phyloP scores from a whole-genome alignment of 192 early-diverging fungal genomes.

The Coemansia erecta region DNA sequence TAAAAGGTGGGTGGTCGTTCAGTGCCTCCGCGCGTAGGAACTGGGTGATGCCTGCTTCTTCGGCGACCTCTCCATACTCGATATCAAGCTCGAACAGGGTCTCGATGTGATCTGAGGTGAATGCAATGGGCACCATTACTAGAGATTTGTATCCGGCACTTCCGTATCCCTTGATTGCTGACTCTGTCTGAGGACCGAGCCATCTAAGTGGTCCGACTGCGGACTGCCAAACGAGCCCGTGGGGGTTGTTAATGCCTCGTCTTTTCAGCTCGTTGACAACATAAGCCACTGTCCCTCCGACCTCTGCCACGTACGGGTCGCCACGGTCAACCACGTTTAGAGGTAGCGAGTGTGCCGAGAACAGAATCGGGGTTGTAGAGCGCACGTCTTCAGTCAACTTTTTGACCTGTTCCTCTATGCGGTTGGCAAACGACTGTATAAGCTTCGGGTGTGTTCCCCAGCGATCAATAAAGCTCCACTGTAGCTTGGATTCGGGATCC shows the following conservation, averaged over 20 bases:
- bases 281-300: conserved; percentile 77
- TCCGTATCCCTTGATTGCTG: conserved; percentile 74
- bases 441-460: conserved; percentile 89
- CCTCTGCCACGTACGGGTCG: conserved; percentile 84
- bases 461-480: conserved; percentile 96
- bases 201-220: conserved; percentile 91
- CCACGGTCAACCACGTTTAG: conserved; percentile 91
- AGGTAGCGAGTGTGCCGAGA: conserved; percentile 95
- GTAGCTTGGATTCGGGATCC: conserved; percentile 65
- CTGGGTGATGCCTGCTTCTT: conserved; percentile 78
- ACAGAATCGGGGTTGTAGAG: conserved; percentile 76
- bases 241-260: conserved; percentile 72
- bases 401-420: conserved; percentile 61
- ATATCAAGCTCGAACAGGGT: conserved; percentile 95
- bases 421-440: conserved; percentile 75
- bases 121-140: conserved; percentile 89
- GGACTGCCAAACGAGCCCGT: conserved; percentile 92
- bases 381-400: conserved; percentile 70
- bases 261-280: conserved; percentile 69
- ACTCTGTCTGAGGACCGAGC: conserved; percentile 87
- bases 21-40: conserved; percentile 87
- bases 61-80: conserved; percentile 85
- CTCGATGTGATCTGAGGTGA: conserved; percentile 96
- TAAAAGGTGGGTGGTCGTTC: conserved; percentile 90
- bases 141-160: conserved; percentile 76